phyloP scores from a whole-genome alignment of 805 yeast genomes.

The Wickerhamomyces mucosus region DNA sequence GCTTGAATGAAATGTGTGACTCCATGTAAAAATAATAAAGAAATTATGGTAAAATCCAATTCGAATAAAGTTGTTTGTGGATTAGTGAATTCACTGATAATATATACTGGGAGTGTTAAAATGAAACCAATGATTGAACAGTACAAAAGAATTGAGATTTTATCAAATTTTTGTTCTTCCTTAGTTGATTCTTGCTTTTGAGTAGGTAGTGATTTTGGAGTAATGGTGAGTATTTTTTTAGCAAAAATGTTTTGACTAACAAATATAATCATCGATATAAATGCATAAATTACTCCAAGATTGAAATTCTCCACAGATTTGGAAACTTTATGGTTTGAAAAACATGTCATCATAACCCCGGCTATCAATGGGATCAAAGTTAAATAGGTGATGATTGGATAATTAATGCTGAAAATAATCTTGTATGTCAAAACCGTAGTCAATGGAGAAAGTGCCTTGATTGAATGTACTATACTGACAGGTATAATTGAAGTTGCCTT shows the following conservation, averaged over 20 bases:
- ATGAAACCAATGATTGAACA: conserved; percentile 63
- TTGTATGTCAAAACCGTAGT: conserved; percentile 78
- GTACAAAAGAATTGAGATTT: conserved; percentile 59
- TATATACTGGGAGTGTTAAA: conserved; percentile 58
- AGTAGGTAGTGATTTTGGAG: conserved; percentile 21
- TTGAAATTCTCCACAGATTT: conserved; percentile 11
- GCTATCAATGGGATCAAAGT: conserved; percentile 70
- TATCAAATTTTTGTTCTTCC: conserved; percentile 44
- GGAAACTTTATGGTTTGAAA: conserved; percentile 26
- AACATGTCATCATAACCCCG: conserved; percentile 81
- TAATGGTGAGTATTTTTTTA: conserved; percentile 55
- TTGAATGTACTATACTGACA: conserved; percentile 90
- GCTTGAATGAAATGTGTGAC: conserved; percentile 63
- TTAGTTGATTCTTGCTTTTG: conserved; percentile 10
- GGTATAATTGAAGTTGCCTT: conserved; percentile 89
- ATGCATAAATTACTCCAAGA: conserved; percentile 28
- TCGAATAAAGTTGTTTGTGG: conserved; percentile 20
- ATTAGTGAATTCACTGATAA: conserved; percentile 40
- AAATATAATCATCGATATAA: conserved; percentile 44
- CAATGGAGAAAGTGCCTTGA: conserved; percentile 85
- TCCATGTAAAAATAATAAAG: conserved; percentile 51
- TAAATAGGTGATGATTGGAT: conserved; percentile 57
- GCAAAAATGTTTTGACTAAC: conserved; percentile 77
- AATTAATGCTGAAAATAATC: conserved; percentile 45
- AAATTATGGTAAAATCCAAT: conserved; percentile 20